phyloP scores from a whole-genome alignment of 2,329 filamentous ascomycete genomes.

The Ophiocordyceps camponoti-floridani region DNA sequence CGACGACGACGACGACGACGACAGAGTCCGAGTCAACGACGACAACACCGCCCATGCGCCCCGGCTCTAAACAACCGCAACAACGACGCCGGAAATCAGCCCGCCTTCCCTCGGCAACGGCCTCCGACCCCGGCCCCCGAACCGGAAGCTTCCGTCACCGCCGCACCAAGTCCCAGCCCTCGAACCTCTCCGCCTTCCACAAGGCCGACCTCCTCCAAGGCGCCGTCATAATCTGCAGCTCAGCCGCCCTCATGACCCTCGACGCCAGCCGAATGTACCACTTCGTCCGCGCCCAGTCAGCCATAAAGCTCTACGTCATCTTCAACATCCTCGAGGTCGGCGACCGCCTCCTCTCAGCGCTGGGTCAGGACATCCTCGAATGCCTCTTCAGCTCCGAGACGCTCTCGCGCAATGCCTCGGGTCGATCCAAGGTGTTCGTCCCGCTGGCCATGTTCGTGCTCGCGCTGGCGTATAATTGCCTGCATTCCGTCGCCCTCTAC shows the following conservation, averaged over 20 bases:
- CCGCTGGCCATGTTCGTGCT: slow-evolving; percentile 85
- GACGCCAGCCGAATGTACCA: slow-evolving; percentile 98
- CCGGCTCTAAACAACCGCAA: slow-evolving; percentile 1
- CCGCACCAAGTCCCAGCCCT: slow-evolving; percentile 70
- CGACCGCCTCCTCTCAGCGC: slow-evolving; percentile 73
- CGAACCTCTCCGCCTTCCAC: slow-evolving; percentile 68
- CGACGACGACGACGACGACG: slow-evolving; percentile 4
- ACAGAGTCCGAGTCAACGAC: background rate
- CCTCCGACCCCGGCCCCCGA: slow-evolving; percentile 9
- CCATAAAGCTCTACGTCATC: slow-evolving; percentile 96
- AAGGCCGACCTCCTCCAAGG: slow-evolving; percentile 93
- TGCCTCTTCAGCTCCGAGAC: slow-evolving; percentile 90
- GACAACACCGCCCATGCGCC: background rate
- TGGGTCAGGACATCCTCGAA: slow-evolving; percentile 92
- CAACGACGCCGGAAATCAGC: slow-evolving; percentile 1
- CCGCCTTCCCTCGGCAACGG: slow-evolving; percentile 1
- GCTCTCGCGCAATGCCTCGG: slow-evolving; percentile 69
- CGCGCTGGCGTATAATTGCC: slow-evolving; percentile 70
- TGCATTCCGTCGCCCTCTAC: slow-evolving; percentile 76
- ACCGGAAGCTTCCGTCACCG: slow-evolving; percentile 38
- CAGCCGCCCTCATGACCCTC: slow-evolving; percentile 68
- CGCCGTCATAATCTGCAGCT: slow-evolving; percentile 71
- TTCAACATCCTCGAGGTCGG: slow-evolving; percentile 93
- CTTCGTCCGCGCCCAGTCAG: slow-evolving; percentile 85
- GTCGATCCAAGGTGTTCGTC: slow-evolving; percentile 76